Conservation (phyloP, 352 stramenopile species). For the Pythium apleroticum region DNA sequence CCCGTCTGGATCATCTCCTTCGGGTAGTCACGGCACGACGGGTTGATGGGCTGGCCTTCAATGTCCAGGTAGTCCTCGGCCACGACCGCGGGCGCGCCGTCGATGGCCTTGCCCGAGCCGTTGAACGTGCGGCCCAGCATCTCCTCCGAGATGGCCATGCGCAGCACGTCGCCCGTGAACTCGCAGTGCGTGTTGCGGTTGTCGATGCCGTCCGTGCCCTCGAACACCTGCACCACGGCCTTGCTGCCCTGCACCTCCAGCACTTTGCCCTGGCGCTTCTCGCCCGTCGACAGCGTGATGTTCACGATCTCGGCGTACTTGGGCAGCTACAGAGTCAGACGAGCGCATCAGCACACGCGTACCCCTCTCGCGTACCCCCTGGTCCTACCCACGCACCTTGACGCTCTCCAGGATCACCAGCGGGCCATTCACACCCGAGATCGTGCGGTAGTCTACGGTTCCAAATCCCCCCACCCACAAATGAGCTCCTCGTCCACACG, state of each 20-base stretch:
- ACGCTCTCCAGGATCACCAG: slow-evolving; percentile 99
- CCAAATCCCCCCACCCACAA: neutral
- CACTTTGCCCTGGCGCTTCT: slow-evolving; percentile 92
- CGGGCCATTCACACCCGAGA: slow-evolving; percentile 98
- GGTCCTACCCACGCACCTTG: slow-evolving; percentile 76
- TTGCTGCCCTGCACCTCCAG: slow-evolving; percentile 97
- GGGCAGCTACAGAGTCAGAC: slow-evolving; percentile 58
- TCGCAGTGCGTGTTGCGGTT: slow-evolving; percentile 98
- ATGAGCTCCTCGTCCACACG: neutral
- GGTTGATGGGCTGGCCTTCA: slow-evolving; percentile 99
- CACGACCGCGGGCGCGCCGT: slow-evolving; percentile 96
- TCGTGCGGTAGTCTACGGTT: slow-evolving; percentile 92
- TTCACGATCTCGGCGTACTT: slow-evolving; percentile 99
- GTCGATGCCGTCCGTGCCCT: slow-evolving; percentile 98
- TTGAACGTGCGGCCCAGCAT: slow-evolving; percentile 98
- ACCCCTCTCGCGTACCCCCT: neutral
- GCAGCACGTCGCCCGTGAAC: slow-evolving; percentile 98
- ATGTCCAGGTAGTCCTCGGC: slow-evolving; percentile 99
- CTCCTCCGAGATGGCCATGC: slow-evolving; percentile 99
- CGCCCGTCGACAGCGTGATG: slow-evolving; percentile 95
- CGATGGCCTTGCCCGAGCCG: slow-evolving; percentile 98
- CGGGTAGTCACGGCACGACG: slow-evolving; percentile 98
- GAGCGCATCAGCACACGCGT: neutral
- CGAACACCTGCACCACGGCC: slow-evolving; percentile 97
- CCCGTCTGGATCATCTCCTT: slow-evolving; percentile 99